Base-by-base conservation (phyloP, 1,139 yeast genomes). In the Lipomyces yarrowii region DNA sequence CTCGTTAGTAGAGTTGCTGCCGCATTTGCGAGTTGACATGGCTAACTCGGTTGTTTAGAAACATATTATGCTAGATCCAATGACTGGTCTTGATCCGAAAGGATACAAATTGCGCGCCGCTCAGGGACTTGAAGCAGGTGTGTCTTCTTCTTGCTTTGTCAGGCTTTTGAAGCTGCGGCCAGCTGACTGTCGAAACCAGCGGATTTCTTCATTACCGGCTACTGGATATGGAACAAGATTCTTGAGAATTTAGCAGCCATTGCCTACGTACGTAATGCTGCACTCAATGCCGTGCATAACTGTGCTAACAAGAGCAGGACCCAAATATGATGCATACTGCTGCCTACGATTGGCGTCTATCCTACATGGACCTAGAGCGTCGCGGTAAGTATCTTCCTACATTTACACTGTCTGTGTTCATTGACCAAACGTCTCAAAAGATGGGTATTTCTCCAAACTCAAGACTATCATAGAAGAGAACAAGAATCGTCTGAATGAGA, bases 221-320 rank as follows among this genome's bases (percentile, higher is more conserved):
- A 94, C 78, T 94, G 99, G 99, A 91, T 94, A 73, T 94, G 99
- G 99, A 91, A 91, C 76, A 94, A 96, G 76, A 86, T 94, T 64
- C 81, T 94, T 21, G 97, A 94, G 76, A 96, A 96, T 74, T 81
- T 96, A 71, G 96, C 97, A 1, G 98, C 91, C 0, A 85, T 96
- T 70, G 98, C 98, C 0, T 94, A 94, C 77, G 55, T 52, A 26
- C 2, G 33, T n/a, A 21, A 11, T 8, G 21, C 48, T 8, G 6
- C n/a, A 5, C 21, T n/a, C n/a, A 13, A 7, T n/a, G 48, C 18
- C n/a, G 21, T 15, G 48, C 48, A 6, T 26, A 18, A 18, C 10
- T 42, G 21, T 42, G 6, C 48, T 42, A 18, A 42, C 10, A 42
- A n/a, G n/a, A 3, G 10, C 33, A 52, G 55, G 96, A 91, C 57